Base-by-base conservation (phyloP, 2,329 filamentous ascomycete genomes). In the Colletotrichum magnum region DNA sequence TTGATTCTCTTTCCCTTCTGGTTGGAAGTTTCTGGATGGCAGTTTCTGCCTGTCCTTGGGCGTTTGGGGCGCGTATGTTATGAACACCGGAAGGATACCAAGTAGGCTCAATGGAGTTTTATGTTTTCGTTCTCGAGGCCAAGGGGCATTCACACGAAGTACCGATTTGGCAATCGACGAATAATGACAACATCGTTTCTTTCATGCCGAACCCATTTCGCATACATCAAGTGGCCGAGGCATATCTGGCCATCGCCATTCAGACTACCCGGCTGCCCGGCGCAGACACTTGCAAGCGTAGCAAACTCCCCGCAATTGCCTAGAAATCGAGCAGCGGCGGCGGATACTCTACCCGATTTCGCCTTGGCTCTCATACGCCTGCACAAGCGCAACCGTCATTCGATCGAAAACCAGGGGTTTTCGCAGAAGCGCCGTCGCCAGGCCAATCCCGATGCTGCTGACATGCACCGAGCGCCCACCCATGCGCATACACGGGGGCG, bases 1-100 rank as follows among this genome's bases (percentile, higher is more conserved):
- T 36, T 24, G 48, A 0, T 32, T 45, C 3, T 2, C 36, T 32
- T 15, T 26, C 10, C 15, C 15, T 48, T 18, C 21, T 18, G 24
- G 28, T 36, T 5, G 61, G 61, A 7, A 52, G 6, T 32, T 64
- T 64, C 0, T 51, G 15, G 61, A 10, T 54, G 36, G 0, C 6
- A 36, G 24, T 18, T 6, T 16, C 7, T 62, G 48, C 36, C 4
- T 0, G 21, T 54, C 18, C 24, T 13, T 47, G 16, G 59, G 59
- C 50, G 7, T 62, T 62, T 7, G 39, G 48, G 48, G 24, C 6
- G 39, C 5, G 21, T 45, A 48, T 15, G 26, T 53, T 53, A 68
- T 5, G 48, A 50, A 68, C 64, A 67, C 36, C 59, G 32, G 16
- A 43, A 6, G 28, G 26, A 53, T 36, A 50, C 50, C 18, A 52